A percentile compares a stretch with the other conserved stretches of the same genome.
Conservation (phyloP, 2,329 filamentous ascomycete species). For the Calonectria ilicicola region DNA sequence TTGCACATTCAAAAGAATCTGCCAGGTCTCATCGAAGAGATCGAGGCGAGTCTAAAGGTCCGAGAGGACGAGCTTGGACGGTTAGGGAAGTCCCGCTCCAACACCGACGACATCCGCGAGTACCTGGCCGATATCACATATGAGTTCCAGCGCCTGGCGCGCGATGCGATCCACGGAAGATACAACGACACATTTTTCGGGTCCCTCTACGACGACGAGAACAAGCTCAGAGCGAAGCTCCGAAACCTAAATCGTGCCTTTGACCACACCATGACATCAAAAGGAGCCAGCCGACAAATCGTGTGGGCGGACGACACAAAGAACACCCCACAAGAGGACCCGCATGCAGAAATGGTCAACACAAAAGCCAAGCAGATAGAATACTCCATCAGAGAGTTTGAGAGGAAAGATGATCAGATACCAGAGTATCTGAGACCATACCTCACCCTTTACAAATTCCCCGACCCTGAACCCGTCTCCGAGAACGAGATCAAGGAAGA, state of each 20-base stretch:
- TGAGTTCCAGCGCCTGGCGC: constrained; percentile 47
- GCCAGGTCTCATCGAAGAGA: constrained; percentile 42
- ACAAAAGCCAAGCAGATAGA: background rate
- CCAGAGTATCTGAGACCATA: constrained; percentile 47
- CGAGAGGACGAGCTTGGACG: constrained; percentile 31
- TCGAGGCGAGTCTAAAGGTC: constrained; percentile 37
- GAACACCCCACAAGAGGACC: background rate
- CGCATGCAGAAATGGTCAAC: background rate
- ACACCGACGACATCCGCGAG: constrained; percentile 41
- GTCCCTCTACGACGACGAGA: constrained; percentile 15
- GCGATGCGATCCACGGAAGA: constrained; percentile 43
- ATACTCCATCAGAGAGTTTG: constrained; percentile 6
- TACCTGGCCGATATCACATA: constrained; percentile 52
- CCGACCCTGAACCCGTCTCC: constrained; percentile 39
- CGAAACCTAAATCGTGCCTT: constrained; percentile 47
- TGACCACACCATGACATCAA: constrained; percentile 39
- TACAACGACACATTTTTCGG: constrained; percentile 54
- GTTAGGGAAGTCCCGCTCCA: constrained; percentile 38
- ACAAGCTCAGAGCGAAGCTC: constrained; percentile 46
- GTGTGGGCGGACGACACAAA: background rate
- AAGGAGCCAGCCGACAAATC: constrained; percentile 40
- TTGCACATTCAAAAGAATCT: constrained; percentile 43
- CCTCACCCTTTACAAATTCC: constrained; percentile 45
- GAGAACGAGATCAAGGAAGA: constrained; percentile 34
- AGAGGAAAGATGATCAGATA: background rate